Conservation (phyloP, 2,329 filamentous ascomycete genomes). For the Arachnopeziza araneosa region DNA sequence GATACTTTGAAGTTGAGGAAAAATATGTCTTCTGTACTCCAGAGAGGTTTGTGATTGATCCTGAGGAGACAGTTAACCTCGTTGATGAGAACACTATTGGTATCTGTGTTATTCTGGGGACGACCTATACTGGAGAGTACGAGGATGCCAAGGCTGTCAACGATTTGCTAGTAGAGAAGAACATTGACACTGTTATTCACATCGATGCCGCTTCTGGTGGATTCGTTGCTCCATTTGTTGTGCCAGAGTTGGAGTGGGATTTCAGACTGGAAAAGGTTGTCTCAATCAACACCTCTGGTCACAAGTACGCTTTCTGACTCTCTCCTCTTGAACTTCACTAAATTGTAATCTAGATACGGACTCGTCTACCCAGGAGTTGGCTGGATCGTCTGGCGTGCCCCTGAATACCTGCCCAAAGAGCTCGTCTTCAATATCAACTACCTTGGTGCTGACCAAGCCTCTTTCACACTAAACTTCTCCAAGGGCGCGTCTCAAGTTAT, state of each 20-base stretch:
- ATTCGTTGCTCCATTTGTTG: constrained; percentile 88
- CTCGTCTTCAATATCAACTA: constrained; percentile 99
- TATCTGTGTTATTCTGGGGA: constrained; percentile 85
- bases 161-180: constrained; percentile 70
- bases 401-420: constrained; percentile 76
- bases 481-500: constrained; percentile 94
- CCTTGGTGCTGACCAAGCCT: constrained; percentile 88
- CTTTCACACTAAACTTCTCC: constrained; percentile 96
- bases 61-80: constrained; percentile 52
- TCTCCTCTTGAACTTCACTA: background rate
- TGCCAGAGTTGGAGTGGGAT: constrained; percentile 82
- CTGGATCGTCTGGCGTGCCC: constrained; percentile 84
- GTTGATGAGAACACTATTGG: constrained; percentile 75
- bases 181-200: constrained; percentile 80
- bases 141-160: constrained; percentile 92
- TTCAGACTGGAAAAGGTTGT: constrained; percentile 85
- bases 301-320: constrained; percentile 58
- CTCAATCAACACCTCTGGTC: constrained; percentile 90
- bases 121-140: constrained; percentile 93
- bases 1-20: constrained; percentile 92
- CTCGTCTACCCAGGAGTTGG: constrained; percentile 85
- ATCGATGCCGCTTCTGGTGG: constrained; percentile 90
- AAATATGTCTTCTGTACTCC: constrained; percentile 64
- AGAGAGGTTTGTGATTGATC: constrained; percentile 59
- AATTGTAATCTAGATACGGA: constrained; percentile 43